Conservation (phyloP, 257 asterid genomes). For the Thymus quinquecostatus region DNA sequence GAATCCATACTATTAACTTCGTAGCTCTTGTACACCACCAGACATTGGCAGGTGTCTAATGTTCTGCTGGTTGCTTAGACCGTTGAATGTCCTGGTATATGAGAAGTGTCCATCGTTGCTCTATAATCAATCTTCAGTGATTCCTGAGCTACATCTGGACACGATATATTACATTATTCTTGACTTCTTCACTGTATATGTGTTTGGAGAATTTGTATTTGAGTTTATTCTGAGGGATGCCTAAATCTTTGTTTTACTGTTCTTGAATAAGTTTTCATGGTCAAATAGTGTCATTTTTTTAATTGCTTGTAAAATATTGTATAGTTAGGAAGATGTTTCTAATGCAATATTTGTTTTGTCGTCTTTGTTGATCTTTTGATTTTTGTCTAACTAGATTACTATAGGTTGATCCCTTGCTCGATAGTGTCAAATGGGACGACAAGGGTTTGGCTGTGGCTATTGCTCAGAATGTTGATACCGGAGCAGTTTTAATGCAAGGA, state of each 20-base stretch:
- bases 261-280: not conserved
- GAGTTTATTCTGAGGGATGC: not conserved
- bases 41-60: constrained; percentile 41
- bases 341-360: not conserved
- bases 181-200: not conserved
- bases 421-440: constrained; percentile 90
- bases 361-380: not conserved
- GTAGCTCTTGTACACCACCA: not conserved
- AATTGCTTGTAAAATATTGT: not conserved
- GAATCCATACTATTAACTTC: not conserved
- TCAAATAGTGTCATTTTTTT: not conserved
- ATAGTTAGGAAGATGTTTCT: not conserved
- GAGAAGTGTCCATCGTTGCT: constrained; percentile 37
- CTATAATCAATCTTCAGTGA: constrained; percentile 20
- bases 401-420: constrained; percentile 78
- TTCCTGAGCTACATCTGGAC: constrained; percentile 43
- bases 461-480: constrained; percentile 88
- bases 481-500: constrained; percentile 94
- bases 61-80: constrained; percentile 35
- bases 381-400: constrained; percentile 41
- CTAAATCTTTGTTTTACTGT: not conserved
- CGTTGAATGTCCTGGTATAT: constrained; percentile 41
- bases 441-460: constrained; percentile 93
- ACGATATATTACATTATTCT: constrained; percentile 8
- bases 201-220: not conserved